These are phyloP conservation scores for Aspergillus sp. DNA, from an alignment of 2,329 filamentous ascomycete species.

Conservation along the genomic window DNA sequence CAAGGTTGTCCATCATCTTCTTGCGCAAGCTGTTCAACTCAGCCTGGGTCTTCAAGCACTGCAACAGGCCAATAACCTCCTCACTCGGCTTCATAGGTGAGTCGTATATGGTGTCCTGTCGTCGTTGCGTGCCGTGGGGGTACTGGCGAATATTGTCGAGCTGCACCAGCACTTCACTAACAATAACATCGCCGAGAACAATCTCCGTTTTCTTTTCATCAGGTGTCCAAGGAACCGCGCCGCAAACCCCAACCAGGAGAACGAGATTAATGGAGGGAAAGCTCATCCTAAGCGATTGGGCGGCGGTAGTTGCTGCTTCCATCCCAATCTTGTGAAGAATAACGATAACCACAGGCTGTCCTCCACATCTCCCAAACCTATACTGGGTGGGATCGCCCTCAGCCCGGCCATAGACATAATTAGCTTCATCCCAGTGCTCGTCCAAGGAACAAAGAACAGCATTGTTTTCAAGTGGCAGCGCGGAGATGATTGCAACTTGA, in stretches of 20 bases:
- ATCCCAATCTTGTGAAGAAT: background rate
- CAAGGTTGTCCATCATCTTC: background rate
- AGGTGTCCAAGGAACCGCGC: background rate
- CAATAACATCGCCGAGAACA: slow-evolving; percentile 3
- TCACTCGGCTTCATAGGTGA: background rate
- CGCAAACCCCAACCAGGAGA: slow-evolving; percentile 2
- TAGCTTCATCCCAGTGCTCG: background rate
- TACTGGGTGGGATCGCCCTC: background rate
- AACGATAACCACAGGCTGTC: background rate
- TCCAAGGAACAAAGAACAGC: background rate
- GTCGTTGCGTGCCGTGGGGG: background rate
- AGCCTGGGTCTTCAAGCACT: background rate
- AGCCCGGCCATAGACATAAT: background rate
- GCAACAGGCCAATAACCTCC: background rate
- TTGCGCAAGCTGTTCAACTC: background rate
- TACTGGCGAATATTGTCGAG: background rate
- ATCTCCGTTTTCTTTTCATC: background rate
- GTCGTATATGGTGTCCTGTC: background rate
- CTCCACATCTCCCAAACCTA: background rate
- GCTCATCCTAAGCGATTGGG: background rate
- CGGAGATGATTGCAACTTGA: slow-evolving; percentile 2
- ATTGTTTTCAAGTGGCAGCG: background rate
- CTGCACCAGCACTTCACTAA: slow-evolving; percentile 1
- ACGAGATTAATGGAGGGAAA: background rate
- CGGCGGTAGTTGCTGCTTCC: background rate